Base-by-base conservation (phyloP, 495 filamentous ascomycete species). In the Hypomontagnella monticulosa region DNA sequence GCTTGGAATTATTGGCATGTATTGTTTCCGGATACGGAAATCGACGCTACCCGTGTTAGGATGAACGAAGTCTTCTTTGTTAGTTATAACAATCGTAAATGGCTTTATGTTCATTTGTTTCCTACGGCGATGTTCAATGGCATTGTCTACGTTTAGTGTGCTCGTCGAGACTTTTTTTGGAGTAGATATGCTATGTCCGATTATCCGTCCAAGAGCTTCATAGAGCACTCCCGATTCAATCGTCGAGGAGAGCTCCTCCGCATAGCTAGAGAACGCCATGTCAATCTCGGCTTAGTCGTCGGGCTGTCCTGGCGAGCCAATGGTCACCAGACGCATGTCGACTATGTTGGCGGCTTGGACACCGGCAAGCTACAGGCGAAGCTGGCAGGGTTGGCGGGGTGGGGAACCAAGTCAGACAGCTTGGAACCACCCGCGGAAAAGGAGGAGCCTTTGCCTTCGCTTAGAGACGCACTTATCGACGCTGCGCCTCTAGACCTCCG, bases 21-120 rank as follows among this genome's bases (percentile, higher is more conserved):
- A 20, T n/a, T 10, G 33, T 34, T 47, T 67, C 65, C 65, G 65
- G 65, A 67, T 57, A 57, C 36, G 65, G 65, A 58, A 58, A 37
- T 44, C 4, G 32, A 63, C 47, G 47, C 20, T 42, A 58, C 41
- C 40, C 7, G 6, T 40, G 11, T 40, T 23, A 23, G 9, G 18
- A 48, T 44, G 30, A 15, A 34, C 14, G 9, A 4, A 48, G 44
- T 14, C 23, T 42, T 54, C 57, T 61, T 67, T 67, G 53, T 66
- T 10, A 15, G 8, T 54, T 15, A 12, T 30, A 37, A 11, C 18
- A 8, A 42, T 51, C 48, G 37, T 61, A 57, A 15, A 57, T 53
- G 42, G 6, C 38, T 4, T 48, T 53, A 42, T 37, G 40, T 32
- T 16, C 20, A 38, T 3, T 33, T 33, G 11, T 8, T 48, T 12